phyloP scores from a whole-genome alignment of 768 basidiomycete genomes.

The Tylopilus balloui region DNA sequence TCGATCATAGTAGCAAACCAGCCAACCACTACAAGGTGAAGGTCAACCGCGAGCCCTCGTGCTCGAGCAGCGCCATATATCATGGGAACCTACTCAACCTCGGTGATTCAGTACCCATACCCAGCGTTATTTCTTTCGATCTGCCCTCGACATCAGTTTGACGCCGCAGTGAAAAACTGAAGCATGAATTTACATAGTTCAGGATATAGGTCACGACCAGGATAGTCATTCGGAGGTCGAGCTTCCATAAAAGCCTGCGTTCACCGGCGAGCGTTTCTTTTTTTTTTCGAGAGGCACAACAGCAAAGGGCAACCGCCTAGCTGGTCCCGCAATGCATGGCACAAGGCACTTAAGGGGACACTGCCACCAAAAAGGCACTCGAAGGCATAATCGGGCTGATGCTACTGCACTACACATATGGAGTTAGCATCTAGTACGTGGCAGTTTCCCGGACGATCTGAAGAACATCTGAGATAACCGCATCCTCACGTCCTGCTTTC shows the following conservation, averaged over 20 bases:
- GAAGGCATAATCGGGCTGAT: no score
- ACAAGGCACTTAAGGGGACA: no score
- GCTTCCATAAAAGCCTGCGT: conserved; percentile 48
- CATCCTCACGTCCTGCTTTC: conserved; percentile 22
- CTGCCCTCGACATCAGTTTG: conserved; percentile 25
- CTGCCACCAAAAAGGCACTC: no score
- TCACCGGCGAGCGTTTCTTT: conserved; percentile 48
- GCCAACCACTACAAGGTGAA: conserved; percentile 45
- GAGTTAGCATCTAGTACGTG: neutral
- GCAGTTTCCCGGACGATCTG: conserved; percentile 9
- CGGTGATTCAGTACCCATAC: conserved; percentile 32
- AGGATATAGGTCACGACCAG: conserved; percentile 39
- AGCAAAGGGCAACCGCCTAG: no score
- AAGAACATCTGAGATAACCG: conserved; percentile 17
- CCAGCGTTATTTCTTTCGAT: conserved; percentile 69
- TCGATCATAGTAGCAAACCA: conserved; percentile 28
- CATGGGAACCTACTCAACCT: neutral
- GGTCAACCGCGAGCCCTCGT: conserved; percentile 61
- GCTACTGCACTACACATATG: no score
- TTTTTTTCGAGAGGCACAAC: no score
- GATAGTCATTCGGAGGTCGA: conserved; percentile 55
- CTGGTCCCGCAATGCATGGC: no score
- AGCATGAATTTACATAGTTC: conserved; percentile 29
- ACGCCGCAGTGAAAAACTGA: neutral
- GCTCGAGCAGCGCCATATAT: conserved; percentile 57